Evolutionary conservation across 2,329 filamentous ascomycete species (phyloP).

Genomic region (Penicillium sp.): DNA sequence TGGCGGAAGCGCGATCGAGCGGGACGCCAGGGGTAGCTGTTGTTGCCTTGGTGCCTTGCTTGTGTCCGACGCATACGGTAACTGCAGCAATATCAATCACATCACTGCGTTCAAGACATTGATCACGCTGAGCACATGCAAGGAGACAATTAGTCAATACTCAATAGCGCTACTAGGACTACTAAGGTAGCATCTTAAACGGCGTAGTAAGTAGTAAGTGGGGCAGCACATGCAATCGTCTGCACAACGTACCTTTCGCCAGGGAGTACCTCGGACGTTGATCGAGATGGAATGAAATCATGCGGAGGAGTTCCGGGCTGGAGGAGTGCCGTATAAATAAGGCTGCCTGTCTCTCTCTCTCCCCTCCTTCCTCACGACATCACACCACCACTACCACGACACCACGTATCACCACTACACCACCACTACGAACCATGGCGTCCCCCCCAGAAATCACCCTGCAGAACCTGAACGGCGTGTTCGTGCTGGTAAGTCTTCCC

Average conservation of each 20-base stretch:
- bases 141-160: too few species aligned
- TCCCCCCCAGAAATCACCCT: slow-evolving; percentile 64
- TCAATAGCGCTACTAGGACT: too few species aligned
- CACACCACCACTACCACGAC: too few species aligned
- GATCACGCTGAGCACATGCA: too few species aligned
- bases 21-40: background rate
- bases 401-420: too few species aligned
- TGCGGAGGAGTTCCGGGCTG: background rate
- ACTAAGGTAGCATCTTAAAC: too few species aligned
- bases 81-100: too few species aligned
- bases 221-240: background rate
- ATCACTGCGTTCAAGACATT: too few species aligned
- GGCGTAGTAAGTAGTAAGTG: background rate
- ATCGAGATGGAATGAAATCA: too few species aligned
- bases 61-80: too few species aligned
- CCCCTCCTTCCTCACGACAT: background rate
- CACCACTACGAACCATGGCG: slow-evolving; percentile 66
- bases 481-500: slow-evolving; percentile 57
- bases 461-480: slow-evolving; percentile 65
- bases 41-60: background rate
- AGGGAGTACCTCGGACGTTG: background rate
- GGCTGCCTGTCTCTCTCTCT: background rate
- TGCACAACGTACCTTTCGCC: background rate
- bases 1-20: background rate
- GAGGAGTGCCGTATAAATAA: background rate